phyloP scores from a whole-genome alignment of 345 rosid genomes.

The Corymbia maculata region DNA sequence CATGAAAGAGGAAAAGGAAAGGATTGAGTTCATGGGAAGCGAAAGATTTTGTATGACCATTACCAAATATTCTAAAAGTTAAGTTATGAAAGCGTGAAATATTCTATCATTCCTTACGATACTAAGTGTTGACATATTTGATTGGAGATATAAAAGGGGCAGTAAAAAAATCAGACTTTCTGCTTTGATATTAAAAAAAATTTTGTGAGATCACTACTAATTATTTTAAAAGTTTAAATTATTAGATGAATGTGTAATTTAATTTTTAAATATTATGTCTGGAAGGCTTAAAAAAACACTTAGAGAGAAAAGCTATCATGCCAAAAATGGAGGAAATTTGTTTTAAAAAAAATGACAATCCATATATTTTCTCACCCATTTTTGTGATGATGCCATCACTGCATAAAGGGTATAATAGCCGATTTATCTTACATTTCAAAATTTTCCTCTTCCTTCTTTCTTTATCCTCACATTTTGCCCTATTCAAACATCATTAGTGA shows the following conservation, averaged over 20 bases:
- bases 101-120: accelerated
- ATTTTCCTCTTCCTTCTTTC: too few species aligned
- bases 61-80: too few species aligned
- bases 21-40: background rate
- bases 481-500: background rate
- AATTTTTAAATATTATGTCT: accelerated
- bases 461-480: background rate
- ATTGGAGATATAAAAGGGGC: accelerated
- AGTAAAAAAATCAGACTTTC: too few species aligned
- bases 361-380: background rate
- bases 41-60: background rate
- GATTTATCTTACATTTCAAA: too few species aligned
- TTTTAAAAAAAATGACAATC: background rate
- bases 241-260: background rate
- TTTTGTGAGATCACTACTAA: accelerated
- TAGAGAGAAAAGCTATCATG: background rate
- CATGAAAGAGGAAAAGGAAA: background rate
- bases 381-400: background rate
- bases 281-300: background rate
- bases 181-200: accelerated
- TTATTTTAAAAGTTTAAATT: accelerated
- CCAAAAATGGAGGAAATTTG: background rate
- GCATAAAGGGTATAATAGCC: background rate
- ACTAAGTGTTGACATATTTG: background rate
- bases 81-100: background rate